Base-by-base conservation (phyloP, 2,329 filamentous ascomycete species). In the Ceratocystis smalleyi region DNA sequence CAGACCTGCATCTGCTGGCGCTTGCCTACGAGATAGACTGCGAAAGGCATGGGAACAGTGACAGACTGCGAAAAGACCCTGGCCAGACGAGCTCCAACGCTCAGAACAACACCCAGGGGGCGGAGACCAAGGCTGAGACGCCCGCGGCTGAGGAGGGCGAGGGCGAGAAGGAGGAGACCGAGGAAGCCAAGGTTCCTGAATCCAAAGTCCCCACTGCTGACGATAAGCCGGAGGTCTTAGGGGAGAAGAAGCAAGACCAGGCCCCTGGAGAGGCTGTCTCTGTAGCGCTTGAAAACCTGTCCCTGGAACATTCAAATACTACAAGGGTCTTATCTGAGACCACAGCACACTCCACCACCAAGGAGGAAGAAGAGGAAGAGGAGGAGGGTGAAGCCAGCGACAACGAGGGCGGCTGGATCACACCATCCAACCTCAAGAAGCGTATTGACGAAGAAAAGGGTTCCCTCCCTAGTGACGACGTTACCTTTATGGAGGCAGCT, bases 21-120 rank as follows among this genome's bases (percentile, higher is more conserved):
- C 77, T 99, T 64, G 88, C 90, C 0, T 97, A 97, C 73, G 94
- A 99, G 73, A 73, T 97, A n/a, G 92, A 97, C 70, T 88, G 89
- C 70, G 91, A 97, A 77, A 79, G 86, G 66, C 95, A 95, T 72
- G 84, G 85, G n/a, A 35, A n/a, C 59, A 59, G 63, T 60, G 57
- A 66, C 32, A 51, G 65, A 66, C 32, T 40, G 62, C 30, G 63
- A 57, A 59, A 59, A 17, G 64, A 68, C 61, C 61, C 67, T 32
- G 22, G 62, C 62, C 66, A 67, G 64, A 67, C 62, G 49, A 49
- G 15, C 27, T 64, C 55, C 19, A 65, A 22, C 61, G 17, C 32
- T 55, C 62, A 43, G 10, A 19, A 57, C 15, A n/a, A 5, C 19
- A 24, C 62, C 32, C 8, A n/a, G 2, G 32, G 54, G 8, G 68